Evolutionary conservation across 371 early-diverging fungal species (phyloP), one percentile per base, ranked within the genome.

Genomic region (Saksenaea vasiformis): DNA sequence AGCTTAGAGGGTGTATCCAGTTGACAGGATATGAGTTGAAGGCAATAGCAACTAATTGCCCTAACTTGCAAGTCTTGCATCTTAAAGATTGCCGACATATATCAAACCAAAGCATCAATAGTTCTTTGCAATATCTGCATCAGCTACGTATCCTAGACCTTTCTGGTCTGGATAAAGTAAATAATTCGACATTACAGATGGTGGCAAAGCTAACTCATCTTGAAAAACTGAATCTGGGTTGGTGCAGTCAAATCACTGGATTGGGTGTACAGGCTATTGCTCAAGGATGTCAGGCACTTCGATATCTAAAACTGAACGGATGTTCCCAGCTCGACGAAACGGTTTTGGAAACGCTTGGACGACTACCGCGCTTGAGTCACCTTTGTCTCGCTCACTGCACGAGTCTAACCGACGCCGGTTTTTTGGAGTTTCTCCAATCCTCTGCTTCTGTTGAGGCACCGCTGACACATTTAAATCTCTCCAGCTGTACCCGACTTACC

Each of bases 241-340:
- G 85, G 84, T 87, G 87, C 56, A 70, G 77, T 8, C 80, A 85
- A 41, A 78, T 87, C 56, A 79, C 82, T 5, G 84, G 83, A 0
- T 54, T 66, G 1, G 87, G 83, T 5, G 56, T 83, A 1, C 66
- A 68, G 9, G 64, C 74, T 3, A 34, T 84, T 17, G 67, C 77
- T 0, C 57, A 67, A 28, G 66, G 73, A 28, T 82, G 81, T 62
- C 75, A 67, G 7, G 58, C 62, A 11, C 64, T 87, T 5, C 67
- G 65, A 3, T 65, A 78, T 54, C 39, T 87, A 7, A 82, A 77
- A 44, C 53, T 85, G 11, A 80, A 84, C 27, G 85, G 85, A 0
- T 87, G 87, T 43, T 36, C 79, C 0, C 69, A 69, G 19, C 56
- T 87, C 35, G 82, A 84, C 54, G 80, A 83, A 5, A 61, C 63